Percentiles rank a stretch among this genome's conserved stretches.
These are phyloP conservation scores for Spathaspora gorwiae DNA, from an alignment of 805 yeast genomes.

Conservation along the genomic window DNA sequence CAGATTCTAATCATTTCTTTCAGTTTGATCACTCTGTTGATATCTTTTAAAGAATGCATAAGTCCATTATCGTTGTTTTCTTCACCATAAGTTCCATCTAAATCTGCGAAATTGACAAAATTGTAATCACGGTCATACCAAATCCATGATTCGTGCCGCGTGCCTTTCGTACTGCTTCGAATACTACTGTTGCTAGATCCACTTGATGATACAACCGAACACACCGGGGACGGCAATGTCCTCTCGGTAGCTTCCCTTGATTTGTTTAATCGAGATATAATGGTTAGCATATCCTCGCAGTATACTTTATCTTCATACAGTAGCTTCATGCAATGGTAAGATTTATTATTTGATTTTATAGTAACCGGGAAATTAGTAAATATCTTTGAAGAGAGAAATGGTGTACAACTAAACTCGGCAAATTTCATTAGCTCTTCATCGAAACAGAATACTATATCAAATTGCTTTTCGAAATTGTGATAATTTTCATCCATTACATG, in stretches of 20 bases:
- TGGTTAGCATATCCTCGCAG: slow-evolving; percentile 14
- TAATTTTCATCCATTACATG: slow-evolving; percentile 4
- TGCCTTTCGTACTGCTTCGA: background rate
- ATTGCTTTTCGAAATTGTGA: background rate
- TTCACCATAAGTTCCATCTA: slow-evolving; percentile 11
- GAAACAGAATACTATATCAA: slow-evolving; percentile 14
- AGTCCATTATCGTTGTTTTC: slow-evolving; percentile 13
- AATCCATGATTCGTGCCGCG: slow-evolving; percentile 22
- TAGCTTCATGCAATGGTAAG: slow-evolving; percentile 15
- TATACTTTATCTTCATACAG: slow-evolving; percentile 16
- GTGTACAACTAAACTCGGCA: slow-evolving; percentile 15
- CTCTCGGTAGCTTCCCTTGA: background rate
- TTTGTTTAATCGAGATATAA: slow-evolving; percentile 11
- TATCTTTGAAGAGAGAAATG: slow-evolving; percentile 23
- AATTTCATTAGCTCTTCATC: slow-evolving; percentile 13
- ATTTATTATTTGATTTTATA: slow-evolving; percentile 15
- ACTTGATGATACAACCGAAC: background rate
- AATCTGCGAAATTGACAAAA: slow-evolving; percentile 13
- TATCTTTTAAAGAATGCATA: slow-evolving; percentile 15
- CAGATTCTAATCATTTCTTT: slow-evolving; percentile 1
- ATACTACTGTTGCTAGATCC: background rate
- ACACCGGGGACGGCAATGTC: background rate
- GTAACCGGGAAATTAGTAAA: slow-evolving; percentile 15
- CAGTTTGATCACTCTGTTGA: slow-evolving; percentile 1
- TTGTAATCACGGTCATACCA: slow-evolving; percentile 28